Evolutionary conservation across 2,329 filamentous ascomycete species (phyloP), one percentile per base, ranked within the genome.

Genomic region (Neofusicoccum ribis): DNA sequence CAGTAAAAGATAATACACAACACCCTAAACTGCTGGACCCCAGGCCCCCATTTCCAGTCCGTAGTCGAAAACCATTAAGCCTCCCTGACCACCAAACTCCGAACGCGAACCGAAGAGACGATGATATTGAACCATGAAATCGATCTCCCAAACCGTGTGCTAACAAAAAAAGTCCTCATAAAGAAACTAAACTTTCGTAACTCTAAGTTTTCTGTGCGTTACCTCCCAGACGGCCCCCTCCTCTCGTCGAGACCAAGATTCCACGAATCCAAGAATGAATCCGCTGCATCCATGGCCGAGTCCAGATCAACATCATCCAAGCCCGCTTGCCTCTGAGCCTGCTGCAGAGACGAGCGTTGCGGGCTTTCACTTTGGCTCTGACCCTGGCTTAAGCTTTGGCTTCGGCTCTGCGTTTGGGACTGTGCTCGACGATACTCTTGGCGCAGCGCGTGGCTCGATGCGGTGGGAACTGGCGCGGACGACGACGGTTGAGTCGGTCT

Each of bases 241-340:
- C 27, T 31, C 27, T 31, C 6, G 3, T 63, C 31, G 1, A 36
- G 8, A 12, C 27, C 60, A 5, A 64, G 17, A 11, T 60, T 44
- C 50, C 41, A 58, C 7, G 41, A 27, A 12, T 65, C 50, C 7
- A 65, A 37, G 39, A 65, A 65, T 4, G 36, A 51, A 27, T 54
- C 63, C 51, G 63, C 63, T 15, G 56, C 63, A 31, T 65, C 63
- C 15, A 65, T 47, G 5, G 46, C 63, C 34, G 41, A 44, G 20
- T 63, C 49, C 5, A 63, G 1, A 37, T 63, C 61, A 2, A 63
- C 49, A 39, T 60, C 63, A 8, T 65, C 63, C 15, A 59, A 58
- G 17, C 1, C 20, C 3, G 12, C 3, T 20, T 51, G 27, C 46
- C 46, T 36, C 59, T 62, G 59, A 6, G 34, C 46, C 11, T 17